A percentile compares a stretch with the other conserved stretches of the same genome.
Conservation (phyloP, 345 rosid genomes). For the Triadica sebifera region DNA sequence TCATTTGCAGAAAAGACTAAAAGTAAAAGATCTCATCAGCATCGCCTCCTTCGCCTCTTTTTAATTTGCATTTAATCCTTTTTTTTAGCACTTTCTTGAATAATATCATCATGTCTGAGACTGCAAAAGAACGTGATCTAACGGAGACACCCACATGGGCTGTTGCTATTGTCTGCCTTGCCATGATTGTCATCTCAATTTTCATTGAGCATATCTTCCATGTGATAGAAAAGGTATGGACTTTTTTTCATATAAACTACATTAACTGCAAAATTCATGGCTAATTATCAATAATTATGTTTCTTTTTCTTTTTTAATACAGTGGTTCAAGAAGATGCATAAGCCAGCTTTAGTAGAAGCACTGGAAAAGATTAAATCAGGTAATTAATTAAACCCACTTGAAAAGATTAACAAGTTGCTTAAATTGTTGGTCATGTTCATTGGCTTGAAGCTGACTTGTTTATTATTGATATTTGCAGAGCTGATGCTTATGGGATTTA, state of each 20-base stretch:
- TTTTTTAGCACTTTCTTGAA: background rate
- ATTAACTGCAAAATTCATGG: too few relatives aligned
- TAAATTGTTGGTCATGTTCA: background rate
- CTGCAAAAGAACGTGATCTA: slow-evolving; percentile 37
- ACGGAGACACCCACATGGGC: slow-evolving; percentile 92
- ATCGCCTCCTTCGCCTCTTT: too few relatives aligned
- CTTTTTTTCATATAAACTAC: background rate
- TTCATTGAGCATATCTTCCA: slow-evolving; percentile 66
- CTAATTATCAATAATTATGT: background rate
- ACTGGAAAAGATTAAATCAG: slow-evolving; percentile 86
- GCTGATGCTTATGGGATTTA: slow-evolving; percentile 73
- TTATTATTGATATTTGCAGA: slow-evolving; percentile 37
- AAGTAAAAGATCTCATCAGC: background rate
- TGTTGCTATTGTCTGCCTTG: slow-evolving; percentile 76
- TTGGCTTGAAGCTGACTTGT: background rate
- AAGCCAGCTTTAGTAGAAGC: slow-evolving; percentile 75
- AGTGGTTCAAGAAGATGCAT: slow-evolving; percentile 69
- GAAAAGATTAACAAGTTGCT: background rate
- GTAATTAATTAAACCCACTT: slow-evolving; percentile 32
- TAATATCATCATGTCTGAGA: slow-evolving; percentile 19
- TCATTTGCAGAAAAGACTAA: background rate
- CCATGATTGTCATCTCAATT: slow-evolving; percentile 63
- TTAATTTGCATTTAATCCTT: too few relatives aligned
- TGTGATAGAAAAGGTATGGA: slow-evolving; percentile 47
- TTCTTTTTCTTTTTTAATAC: slow-evolving; percentile 5